A percentile compares a stretch with the other conserved stretches of the same genome.
Conservation (phyloP, 1,139 yeast genomes). For the Candida glucosophila region DNA sequence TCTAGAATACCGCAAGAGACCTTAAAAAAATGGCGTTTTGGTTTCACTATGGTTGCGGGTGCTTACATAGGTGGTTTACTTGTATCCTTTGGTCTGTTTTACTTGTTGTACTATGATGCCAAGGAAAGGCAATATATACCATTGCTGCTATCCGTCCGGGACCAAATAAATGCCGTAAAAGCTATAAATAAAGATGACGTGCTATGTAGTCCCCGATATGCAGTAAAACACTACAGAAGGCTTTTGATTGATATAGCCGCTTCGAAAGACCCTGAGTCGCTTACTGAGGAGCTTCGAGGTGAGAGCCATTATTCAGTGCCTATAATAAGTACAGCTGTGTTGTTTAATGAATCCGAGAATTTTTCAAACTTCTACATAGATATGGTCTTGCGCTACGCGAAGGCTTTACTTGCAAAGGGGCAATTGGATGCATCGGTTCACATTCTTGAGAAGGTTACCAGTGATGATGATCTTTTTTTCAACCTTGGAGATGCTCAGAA, state of each 20-base stretch:
- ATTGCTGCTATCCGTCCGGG: slow-evolving; percentile 23
- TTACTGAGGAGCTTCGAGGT: slow-evolving; percentile 18
- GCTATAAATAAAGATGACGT: slow-evolving; percentile 42
- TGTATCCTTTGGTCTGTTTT: slow-evolving; percentile 32
- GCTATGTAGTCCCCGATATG: slow-evolving; percentile 32
- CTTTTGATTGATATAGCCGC: slow-evolving; percentile 29
- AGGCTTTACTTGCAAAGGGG: slow-evolving; percentile 36
- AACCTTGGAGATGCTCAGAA: slow-evolving; percentile 38
- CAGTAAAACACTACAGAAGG: slow-evolving; percentile 37
- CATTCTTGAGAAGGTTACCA: slow-evolving; percentile 22
- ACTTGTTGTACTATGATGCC: slow-evolving; percentile 34
- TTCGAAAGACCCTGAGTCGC: slow-evolving; percentile 16
- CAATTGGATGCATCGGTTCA: slow-evolving; percentile 22
- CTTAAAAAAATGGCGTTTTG: slow-evolving; percentile 23
- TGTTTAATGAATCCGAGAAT: slow-evolving; percentile 20
- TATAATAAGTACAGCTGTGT: slow-evolving; percentile 19
- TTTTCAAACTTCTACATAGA: slow-evolving; percentile 40
- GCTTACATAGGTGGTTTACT: slow-evolving; percentile 37
- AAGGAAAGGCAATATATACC: slow-evolving; percentile 33
- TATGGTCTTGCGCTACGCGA: slow-evolving; percentile 34
- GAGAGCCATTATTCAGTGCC: slow-evolving; percentile 25
- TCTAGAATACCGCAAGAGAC: slow-evolving; percentile 15
- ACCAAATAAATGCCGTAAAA: slow-evolving; percentile 32
- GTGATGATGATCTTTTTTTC: slow-evolving; percentile 30
- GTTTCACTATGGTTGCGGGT: slow-evolving; percentile 31